phyloP scores from a whole-genome alignment of 805 yeast genomes.

The Hanseniaspora clermontiae region DNA sequence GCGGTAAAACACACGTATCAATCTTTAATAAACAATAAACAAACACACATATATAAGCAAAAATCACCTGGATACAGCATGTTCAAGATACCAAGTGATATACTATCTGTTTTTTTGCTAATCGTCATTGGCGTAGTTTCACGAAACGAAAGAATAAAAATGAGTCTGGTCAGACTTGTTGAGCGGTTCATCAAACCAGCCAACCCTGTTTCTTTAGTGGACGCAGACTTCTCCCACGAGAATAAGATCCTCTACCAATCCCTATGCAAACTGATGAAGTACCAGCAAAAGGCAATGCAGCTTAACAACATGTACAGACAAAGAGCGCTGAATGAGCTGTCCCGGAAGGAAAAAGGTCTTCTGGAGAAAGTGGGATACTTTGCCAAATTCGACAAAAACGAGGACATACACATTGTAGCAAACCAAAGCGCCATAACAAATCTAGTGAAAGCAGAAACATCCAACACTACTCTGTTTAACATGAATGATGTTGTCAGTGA shows the following conservation, averaged over 20 bases:
- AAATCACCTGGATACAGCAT: not conserved
- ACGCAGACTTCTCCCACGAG: not conserved
- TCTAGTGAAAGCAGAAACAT: not conserved
- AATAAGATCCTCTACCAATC: not conserved
- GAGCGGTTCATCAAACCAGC: not conserved
- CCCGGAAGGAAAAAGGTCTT: not conserved
- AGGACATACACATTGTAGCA: not conserved
- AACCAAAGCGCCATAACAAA: slow-evolving; percentile 1
- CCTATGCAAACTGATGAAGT: not conserved
- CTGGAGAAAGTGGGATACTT: not conserved
- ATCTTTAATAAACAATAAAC: too few species aligned
- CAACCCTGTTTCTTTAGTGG: not conserved
- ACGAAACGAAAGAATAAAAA: not conserved
- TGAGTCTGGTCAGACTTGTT: not conserved
- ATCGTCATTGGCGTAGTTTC: not conserved
- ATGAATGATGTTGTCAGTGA: not conserved
- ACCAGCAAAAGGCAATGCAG: slow-evolving; percentile 4
- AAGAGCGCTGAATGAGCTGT: not conserved
- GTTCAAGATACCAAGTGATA: not conserved
- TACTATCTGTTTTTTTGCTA: not conserved
- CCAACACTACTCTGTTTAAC: not conserved
- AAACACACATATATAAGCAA: too few species aligned
- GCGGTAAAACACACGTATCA: too few species aligned
- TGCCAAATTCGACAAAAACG: slow-evolving; percentile 4
- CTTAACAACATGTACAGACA: slow-evolving; percentile 6